Conservation (phyloP, 139 green algal genomes). For the Volvox africanus region DNA sequence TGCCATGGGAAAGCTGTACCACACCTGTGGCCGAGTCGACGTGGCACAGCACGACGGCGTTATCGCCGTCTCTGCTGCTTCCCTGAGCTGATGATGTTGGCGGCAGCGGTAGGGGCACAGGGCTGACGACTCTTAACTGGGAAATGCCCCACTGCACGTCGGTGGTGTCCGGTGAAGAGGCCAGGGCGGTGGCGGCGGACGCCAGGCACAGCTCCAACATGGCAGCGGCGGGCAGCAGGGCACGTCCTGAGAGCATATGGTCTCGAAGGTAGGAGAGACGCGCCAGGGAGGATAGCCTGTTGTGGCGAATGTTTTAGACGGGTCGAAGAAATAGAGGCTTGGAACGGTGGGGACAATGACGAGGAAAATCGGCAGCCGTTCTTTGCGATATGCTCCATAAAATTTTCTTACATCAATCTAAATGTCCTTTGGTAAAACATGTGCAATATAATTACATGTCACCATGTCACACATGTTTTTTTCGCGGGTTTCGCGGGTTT, state of each 20-base stretch:
- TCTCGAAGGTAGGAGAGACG: slow-evolving; percentile 61
- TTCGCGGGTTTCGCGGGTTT: too few relatives aligned
- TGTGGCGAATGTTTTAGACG: too few relatives aligned
- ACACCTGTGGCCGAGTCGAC: slow-evolving; percentile 40
- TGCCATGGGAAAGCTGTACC: slow-evolving; percentile 32
- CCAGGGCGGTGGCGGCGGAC: slow-evolving; percentile 41
- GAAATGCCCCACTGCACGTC: slow-evolving; percentile 42
- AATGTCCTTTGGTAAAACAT: too few relatives aligned
- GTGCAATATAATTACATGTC: too few relatives aligned
- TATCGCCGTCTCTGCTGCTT: neutral
- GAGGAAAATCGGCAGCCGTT: too few relatives aligned
- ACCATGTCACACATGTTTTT: too few relatives aligned
- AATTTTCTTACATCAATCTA: too few relatives aligned
- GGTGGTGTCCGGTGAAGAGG: slow-evolving; percentile 8
- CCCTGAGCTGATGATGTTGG: neutral
- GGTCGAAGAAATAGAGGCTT: too few relatives aligned
- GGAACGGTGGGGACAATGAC: too few relatives aligned
- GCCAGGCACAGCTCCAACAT: slow-evolving; percentile 75
- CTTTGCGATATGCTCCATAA: too few relatives aligned
- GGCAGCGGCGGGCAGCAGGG: slow-evolving; percentile 76
- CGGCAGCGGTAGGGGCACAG: slow-evolving; percentile 58
- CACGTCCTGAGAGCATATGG: slow-evolving; percentile 56
- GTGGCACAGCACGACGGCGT: slow-evolving; percentile 32
- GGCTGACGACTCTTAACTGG: slow-evolving; percentile 46
- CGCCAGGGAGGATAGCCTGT: slow-evolving; percentile 41